These are phyloP conservation scores for Nicotiana paniculata DNA, from an alignment of 257 asterid genomes.

Conservation along the genomic window DNA sequence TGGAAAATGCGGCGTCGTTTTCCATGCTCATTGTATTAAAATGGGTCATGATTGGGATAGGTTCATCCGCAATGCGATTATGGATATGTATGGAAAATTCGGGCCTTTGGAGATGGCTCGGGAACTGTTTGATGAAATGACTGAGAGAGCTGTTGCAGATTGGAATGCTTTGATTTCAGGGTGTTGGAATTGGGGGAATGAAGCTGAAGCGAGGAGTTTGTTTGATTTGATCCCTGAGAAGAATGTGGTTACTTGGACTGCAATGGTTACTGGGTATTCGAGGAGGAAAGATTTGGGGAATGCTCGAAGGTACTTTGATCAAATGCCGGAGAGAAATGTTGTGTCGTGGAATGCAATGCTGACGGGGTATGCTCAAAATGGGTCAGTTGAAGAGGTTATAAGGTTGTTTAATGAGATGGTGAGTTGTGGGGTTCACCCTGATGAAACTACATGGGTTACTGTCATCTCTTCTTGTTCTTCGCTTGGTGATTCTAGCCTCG, in stretches of 20 bases:
- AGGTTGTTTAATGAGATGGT: constrained; percentile 52
- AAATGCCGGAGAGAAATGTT: constrained; percentile 47
- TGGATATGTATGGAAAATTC: constrained; percentile 49
- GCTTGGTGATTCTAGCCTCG: constrained; percentile 37
- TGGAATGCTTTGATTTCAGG: constrained; percentile 67
- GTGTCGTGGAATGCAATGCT: constrained; percentile 85
- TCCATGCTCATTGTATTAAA: constrained; percentile 52
- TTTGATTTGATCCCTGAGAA: constrained; percentile 51
- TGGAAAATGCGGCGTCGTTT: constrained; percentile 35
- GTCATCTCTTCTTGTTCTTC: constrained; percentile 61
- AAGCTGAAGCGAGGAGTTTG: constrained; percentile 41
- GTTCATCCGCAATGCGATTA: constrained; percentile 44
- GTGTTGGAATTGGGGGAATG: constrained; percentile 59
- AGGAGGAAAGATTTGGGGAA: constrained; percentile 44
- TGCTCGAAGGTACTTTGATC: constrained; percentile 54
- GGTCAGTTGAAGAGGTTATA: constrained; percentile 40
- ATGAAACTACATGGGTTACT: constrained; percentile 59
- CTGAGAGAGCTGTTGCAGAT: constrained; percentile 40
- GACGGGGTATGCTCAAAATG: constrained; percentile 60
- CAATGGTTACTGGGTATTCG: constrained; percentile 65
- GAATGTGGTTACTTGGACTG: constrained; percentile 66
- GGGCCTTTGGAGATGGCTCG: constrained; percentile 55
- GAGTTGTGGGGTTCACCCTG: constrained; percentile 34
- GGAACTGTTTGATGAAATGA: constrained; percentile 57
- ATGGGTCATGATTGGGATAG: constrained; percentile 38